These are phyloP conservation scores for Colletotrichum spinosum DNA, from an alignment of 2,329 filamentous ascomycete species.

Conservation along the genomic window DNA sequence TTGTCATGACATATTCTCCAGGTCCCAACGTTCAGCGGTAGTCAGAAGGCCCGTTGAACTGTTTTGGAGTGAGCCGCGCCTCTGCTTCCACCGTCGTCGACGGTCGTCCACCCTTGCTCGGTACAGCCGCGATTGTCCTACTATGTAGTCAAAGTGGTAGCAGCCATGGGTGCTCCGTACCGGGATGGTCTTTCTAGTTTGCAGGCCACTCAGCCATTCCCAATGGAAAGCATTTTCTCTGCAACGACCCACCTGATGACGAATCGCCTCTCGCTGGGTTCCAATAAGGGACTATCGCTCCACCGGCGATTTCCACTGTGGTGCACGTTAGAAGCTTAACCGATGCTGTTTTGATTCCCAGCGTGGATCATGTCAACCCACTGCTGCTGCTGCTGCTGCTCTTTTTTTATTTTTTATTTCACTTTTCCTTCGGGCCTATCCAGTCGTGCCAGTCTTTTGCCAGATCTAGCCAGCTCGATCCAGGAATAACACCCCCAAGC, in stretches of 20 bases:
- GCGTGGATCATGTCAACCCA: conserved; percentile 27
- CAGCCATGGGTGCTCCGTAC: conserved; percentile 5
- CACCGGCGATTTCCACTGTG: background rate
- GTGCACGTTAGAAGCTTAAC: conserved; percentile 37
- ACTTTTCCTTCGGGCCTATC: too few relatives aligned
- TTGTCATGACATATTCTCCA: conserved; percentile 25
- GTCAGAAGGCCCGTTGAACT: conserved; percentile 20
- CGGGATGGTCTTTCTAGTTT: background rate
- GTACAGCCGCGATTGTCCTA: conserved; percentile 20
- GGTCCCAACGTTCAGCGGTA: conserved; percentile 19
- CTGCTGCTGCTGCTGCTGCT: background rate
- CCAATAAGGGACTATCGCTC: conserved; percentile 22
- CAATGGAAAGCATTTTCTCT: conserved; percentile 13
- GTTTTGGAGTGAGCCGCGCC: conserved; percentile 30
- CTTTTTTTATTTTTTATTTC: too few relatives aligned
- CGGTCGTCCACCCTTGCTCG: conserved; percentile 1
- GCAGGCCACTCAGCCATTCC: conserved; percentile 14
- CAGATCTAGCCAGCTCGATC: conserved; percentile 33
- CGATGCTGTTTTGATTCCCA: conserved; percentile 16
- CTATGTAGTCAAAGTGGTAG: conserved; percentile 8
- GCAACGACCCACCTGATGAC: conserved; percentile 19
- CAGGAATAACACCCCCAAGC: conserved; percentile 28
- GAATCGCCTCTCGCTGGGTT: conserved; percentile 7
- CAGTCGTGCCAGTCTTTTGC: too few relatives aligned
- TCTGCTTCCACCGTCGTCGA: background rate